phyloP scores from a whole-genome alignment of 495 filamentous ascomycete genomes.

The Hyaloscypha hepaticicola region DNA sequence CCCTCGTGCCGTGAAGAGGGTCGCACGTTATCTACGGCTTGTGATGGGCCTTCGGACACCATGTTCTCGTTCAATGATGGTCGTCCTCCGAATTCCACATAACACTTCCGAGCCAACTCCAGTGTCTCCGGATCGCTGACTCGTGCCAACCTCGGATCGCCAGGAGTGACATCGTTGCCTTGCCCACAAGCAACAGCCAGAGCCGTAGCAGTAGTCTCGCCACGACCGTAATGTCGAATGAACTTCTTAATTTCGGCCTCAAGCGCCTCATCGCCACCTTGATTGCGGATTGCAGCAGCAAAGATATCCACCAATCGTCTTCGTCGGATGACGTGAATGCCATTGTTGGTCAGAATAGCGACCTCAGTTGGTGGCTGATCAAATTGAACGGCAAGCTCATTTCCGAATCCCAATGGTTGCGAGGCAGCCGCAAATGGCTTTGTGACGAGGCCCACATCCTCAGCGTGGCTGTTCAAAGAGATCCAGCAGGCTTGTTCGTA shows the following conservation, averaged over 20 bases:
- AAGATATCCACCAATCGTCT: slow-evolving; percentile 91
- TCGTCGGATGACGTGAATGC: slow-evolving; percentile 80
- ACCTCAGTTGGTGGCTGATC: slow-evolving; percentile 78
- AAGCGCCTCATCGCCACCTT: slow-evolving; percentile 74
- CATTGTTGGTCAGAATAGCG: slow-evolving; percentile 86
- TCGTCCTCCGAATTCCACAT: slow-evolving; percentile 86
- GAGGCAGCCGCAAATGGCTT: slow-evolving; percentile 62
- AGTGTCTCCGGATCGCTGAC: slow-evolving; percentile 80
- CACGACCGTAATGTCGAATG: slow-evolving; percentile 75
- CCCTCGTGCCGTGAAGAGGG: slow-evolving; percentile 89
- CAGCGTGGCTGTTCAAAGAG: slow-evolving; percentile 62
- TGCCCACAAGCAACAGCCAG: slow-evolving; percentile 96
- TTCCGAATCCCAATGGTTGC: slow-evolving; percentile 83
- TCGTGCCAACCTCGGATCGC: slow-evolving; percentile 64
- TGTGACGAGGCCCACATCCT: slow-evolving; percentile 76
- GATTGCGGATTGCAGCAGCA: slow-evolving; percentile 69
- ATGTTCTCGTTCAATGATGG: slow-evolving; percentile 73
- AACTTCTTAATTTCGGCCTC: slow-evolving; percentile 81
- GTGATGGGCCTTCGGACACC: slow-evolving; percentile 56
- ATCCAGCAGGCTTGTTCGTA: slow-evolving; percentile 77
- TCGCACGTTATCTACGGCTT: slow-evolving; percentile 72
- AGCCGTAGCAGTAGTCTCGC: slow-evolving; percentile 84
- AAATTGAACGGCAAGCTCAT: slow-evolving; percentile 92
- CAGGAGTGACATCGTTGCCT: slow-evolving; percentile 68
- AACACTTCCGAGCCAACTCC: slow-evolving; percentile 78